Evolutionary conservation across 202 grass and related monocot genomes (phyloP), one percentile per base, ranked within the genome.

Genomic region (Musa balbisiana): DNA sequence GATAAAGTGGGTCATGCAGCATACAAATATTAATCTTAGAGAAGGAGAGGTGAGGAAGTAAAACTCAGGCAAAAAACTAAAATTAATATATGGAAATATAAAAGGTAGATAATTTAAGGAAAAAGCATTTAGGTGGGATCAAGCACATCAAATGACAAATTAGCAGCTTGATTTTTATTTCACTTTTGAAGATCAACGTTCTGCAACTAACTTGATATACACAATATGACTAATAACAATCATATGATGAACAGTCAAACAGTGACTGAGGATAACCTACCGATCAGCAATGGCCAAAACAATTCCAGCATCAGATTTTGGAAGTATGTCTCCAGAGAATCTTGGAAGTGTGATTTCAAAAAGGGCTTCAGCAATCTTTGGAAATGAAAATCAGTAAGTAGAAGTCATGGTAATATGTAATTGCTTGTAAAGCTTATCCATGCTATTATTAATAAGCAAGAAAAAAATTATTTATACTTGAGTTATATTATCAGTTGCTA

Each of bases 311-410:
- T 93, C 93, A 86, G 93, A 89, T 85, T 89, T 97, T 67, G 93
- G 93, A 64, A 97, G 86, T 43, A 84, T 55, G 59, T 97, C 93
- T 12, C 93, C 90, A 13, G 93, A 97, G 76, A 87, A 97, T 55
- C 90, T 90, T 53, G 93, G 93, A 58, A 97, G 88, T 69, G 78
- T 91, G 70, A 97, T 89, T 81, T 97, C 93, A 77, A 97, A 93
- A 60, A 97, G 79, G 26, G 93, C 86, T 72, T 97, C 93, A 86
- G 93, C 88, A 86, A 97, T 83, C 93, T 96, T 85, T 72, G 71
- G 12, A 79, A 81, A 84, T 55, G 64, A 63, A 81, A 84, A 58
- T 58, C 52, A 73, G 15, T 93, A 49, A 91, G 80, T 12, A 62
- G 69, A 80, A 68, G 14, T 25, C 63, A 64, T 26, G 33, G 17